Base-by-base conservation (phyloP, 1,139 yeast genomes). In the Yamadazyma sp. region DNA sequence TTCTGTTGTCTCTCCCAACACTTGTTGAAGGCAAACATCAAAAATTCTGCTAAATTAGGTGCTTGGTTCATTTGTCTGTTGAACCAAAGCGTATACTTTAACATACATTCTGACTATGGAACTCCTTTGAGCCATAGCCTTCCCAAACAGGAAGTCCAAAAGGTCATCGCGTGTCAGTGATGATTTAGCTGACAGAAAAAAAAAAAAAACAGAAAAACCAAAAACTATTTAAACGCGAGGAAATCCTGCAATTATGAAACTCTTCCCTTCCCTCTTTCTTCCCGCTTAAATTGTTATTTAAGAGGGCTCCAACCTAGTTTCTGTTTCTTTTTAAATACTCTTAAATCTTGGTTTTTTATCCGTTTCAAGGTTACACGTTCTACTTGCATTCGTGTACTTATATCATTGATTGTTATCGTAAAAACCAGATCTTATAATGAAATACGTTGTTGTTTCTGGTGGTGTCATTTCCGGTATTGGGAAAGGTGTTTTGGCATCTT, bases 401-500 rank as follows among this genome's bases (percentile, higher is more conserved):
- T 20, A 20, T 8, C 22, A 20, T 20, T 20, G 22, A 20, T 6
- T 20, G 8, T 6, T 20, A 20, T 20, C 22, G 22, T 20, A 20
- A 20, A 20, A 20, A 20, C 5, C 22, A 20, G 8, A 24, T 28
- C 14, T 12, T 24, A 53, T 23, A 24, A 91, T 92, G 98, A 92
- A 92, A 70, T 92, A 89, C 96, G 98, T 92, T 58, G 95, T 92
- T 58, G 98, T 92, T 38, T 91, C 98, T 46, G 98, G 98, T 64
- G 98, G 89, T 78, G 98, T 92, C 55, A 92, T 92, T 55, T 87
- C 96, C 54, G 98, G 99, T 69, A 92, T 92, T 61, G 99, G 99
- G 63, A 92, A 92, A 66, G 99, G 98, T 62, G 97, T 91, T 50
- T 76, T 91, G 46, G 95, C 99, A 44, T 89, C 98, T 29, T 88